These are phyloP conservation scores for Mycena olivaceomarginata DNA, from an alignment of 768 basidiomycete species.

Conservation along the genomic window DNA sequence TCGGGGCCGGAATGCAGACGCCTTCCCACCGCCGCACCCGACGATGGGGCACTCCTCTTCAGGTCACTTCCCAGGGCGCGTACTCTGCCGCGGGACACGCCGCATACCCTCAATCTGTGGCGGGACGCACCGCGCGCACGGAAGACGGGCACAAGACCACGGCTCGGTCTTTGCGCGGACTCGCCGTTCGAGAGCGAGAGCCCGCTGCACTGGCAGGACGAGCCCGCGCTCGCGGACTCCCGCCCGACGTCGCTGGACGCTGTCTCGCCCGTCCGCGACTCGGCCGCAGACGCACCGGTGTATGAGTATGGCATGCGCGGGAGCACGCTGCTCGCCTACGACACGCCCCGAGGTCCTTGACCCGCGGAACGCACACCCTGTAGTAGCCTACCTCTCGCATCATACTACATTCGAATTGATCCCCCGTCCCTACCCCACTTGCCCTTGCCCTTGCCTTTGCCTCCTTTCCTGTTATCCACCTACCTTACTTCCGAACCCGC, in stretches of 20 bases:
- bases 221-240: conserved; percentile 44
- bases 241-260: conserved; percentile 41
- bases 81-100: background rate
- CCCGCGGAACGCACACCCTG: background rate
- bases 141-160: conserved; percentile 16
- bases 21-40: no score
- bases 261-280: background rate
- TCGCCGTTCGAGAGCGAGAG: conserved; percentile 39
- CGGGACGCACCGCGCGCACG: background rate
- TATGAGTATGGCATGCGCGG: background rate
- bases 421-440: no score
- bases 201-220: conserved; percentile 42
- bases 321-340: background rate
- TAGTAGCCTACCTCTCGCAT: background rate
- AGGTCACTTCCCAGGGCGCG: no score
- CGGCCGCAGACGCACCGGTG: no score
- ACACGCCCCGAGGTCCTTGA: background rate
- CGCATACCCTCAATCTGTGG: background rate
- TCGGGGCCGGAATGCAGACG: no score
- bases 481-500: no score
- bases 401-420: background rate
- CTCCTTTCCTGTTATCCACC: no score
- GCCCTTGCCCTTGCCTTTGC: no score
- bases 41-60: no score
- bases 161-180: conserved; percentile 36